Percentiles rank a stretch among this genome's conserved stretches.
phyloP scores from a whole-genome alignment of 1,139 yeast genomes.

The Candida dubliniensis region DNA sequence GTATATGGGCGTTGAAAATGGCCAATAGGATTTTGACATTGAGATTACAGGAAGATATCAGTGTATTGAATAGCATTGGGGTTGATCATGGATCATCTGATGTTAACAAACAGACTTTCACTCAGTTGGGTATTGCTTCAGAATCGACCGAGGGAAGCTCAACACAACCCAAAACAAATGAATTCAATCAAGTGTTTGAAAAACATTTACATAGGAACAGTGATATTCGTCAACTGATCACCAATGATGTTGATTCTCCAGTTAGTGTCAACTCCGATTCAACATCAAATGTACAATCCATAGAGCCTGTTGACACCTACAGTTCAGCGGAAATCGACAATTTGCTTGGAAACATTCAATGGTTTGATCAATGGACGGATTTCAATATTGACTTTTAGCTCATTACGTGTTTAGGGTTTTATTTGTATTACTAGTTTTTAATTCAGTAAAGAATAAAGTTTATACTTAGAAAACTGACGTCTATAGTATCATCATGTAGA shows the following conservation, averaged over 20 bases:
- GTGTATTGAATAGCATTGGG: conserved; percentile 42
- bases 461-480: no score
- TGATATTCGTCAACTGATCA: conserved; percentile 2
- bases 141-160: conserved; percentile 13
- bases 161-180: conserved; percentile 11
- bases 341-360: conserved; percentile 47
- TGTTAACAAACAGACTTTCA: conserved; percentile 51
- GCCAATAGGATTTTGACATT: conserved; percentile 52
- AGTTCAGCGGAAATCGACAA: conserved; percentile 23
- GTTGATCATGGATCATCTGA: conserved; percentile 58
- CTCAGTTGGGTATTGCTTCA: conserved; percentile 39
- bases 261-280: conserved; percentile 11
- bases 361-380: conserved; percentile 58
- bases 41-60: conserved; percentile 44
- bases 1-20: conserved; percentile 63
- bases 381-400: conserved; percentile 23
- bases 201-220: conserved; percentile 22
- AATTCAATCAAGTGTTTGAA: conserved; percentile 23
- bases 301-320: conserved; percentile 12
- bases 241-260: conserved; percentile 12
- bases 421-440: neutral
- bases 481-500: no score
- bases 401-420: neutral
- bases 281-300: conserved; percentile 4
- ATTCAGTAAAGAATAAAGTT: neutral